phyloP scores from a whole-genome alignment of 2,329 filamentous ascomycete species.

The Sporothrix humicola region DNA sequence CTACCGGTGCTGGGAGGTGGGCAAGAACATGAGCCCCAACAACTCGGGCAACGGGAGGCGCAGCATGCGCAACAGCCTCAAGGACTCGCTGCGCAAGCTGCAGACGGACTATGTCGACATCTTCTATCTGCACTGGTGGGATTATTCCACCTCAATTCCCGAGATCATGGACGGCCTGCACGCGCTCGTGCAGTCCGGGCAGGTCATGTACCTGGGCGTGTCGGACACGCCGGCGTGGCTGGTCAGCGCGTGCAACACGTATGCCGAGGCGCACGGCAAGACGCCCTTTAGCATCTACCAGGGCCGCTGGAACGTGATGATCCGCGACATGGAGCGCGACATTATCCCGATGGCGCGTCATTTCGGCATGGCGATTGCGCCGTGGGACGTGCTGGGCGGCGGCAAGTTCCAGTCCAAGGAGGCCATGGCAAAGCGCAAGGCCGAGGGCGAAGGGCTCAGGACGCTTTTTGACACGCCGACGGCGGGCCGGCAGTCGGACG shows the following conservation, averaged over 20 bases:
- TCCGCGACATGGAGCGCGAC: slow-evolving; percentile 48
- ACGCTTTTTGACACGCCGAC: slow-evolving; percentile 34
- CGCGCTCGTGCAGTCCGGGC: slow-evolving; percentile 49
- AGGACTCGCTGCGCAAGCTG: slow-evolving; percentile 54
- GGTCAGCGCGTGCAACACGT: slow-evolving; percentile 49
- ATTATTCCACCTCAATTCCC: slow-evolving; percentile 50
- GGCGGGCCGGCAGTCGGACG: slow-evolving; percentile 49
- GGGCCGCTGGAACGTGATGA: slow-evolving; percentile 47
- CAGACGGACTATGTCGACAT: slow-evolving; percentile 54
- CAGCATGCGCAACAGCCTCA: slow-evolving; percentile 51
- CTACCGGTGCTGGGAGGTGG: slow-evolving; percentile 49
- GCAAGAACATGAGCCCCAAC: slow-evolving; percentile 50
- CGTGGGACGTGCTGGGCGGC: slow-evolving; percentile 65
- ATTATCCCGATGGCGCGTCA: slow-evolving; percentile 51
- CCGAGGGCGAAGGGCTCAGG: slow-evolving; percentile 50
- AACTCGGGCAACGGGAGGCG: slow-evolving; percentile 52
- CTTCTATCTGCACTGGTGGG: slow-evolving; percentile 54
- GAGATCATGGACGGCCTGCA: slow-evolving; percentile 53
- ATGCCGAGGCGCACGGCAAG: slow-evolving; percentile 46
- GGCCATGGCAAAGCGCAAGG: slow-evolving; percentile 41
- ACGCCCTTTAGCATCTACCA: slow-evolving; percentile 50
- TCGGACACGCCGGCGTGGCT: slow-evolving; percentile 51
- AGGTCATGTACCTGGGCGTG: slow-evolving; percentile 51
- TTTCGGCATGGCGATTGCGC: slow-evolving; percentile 58
- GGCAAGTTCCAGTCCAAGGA: slow-evolving; percentile 55